A percentile compares a stretch with the other conserved stretches of the same genome.
These are phyloP conservation scores for Phaeodactylum tricornutum DNA, from an alignment of 108 stramenopile species.

Conservation along the genomic window DNA sequence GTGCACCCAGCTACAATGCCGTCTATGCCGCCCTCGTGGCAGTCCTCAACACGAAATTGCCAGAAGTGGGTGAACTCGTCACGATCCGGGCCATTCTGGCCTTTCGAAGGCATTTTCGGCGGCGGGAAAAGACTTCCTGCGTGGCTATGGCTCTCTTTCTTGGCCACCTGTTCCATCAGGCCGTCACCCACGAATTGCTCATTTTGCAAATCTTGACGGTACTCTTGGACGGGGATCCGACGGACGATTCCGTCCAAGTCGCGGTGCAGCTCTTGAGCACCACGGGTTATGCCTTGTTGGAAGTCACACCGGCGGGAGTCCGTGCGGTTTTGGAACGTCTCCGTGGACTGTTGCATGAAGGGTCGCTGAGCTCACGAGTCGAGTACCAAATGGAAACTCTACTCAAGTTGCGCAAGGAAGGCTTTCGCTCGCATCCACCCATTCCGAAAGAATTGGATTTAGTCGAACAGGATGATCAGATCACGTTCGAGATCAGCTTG, in stretches of 20 bases:
- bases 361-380: slow-evolving; percentile 73
- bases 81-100: slow-evolving; percentile 73
- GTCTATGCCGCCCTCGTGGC: slow-evolving; percentile 90
- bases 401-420: slow-evolving; percentile 73
- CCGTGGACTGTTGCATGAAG: slow-evolving; percentile 91
- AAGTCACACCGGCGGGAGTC: slow-evolving; percentile 88
- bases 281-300: slow-evolving; percentile 71
- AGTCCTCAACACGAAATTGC: slow-evolving; percentile 95
- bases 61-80: slow-evolving; percentile 93
- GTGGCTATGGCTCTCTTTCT: slow-evolving; percentile 82
- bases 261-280: slow-evolving; percentile 88
- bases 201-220: slow-evolving; percentile 92
- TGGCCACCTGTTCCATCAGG: slow-evolving; percentile 96
- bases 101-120: slow-evolving; percentile 84
- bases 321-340: slow-evolving; percentile 93
- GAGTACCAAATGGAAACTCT: slow-evolving; percentile 91
- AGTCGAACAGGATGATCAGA: slow-evolving; percentile 96
- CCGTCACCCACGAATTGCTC: slow-evolving; percentile 92
- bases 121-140: slow-evolving; percentile 81
- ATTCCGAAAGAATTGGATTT: slow-evolving; percentile 84
- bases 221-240: slow-evolving; percentile 89
- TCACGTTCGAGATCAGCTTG: slow-evolving; percentile 91
- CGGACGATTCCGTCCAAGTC: slow-evolving; percentile 95
- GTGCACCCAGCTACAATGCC: slow-evolving; percentile 66
- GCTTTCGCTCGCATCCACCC: slow-evolving; percentile 79